Base-by-base conservation (phyloP, 2,329 filamentous ascomycete species). In the Diaporthe eres region DNA sequence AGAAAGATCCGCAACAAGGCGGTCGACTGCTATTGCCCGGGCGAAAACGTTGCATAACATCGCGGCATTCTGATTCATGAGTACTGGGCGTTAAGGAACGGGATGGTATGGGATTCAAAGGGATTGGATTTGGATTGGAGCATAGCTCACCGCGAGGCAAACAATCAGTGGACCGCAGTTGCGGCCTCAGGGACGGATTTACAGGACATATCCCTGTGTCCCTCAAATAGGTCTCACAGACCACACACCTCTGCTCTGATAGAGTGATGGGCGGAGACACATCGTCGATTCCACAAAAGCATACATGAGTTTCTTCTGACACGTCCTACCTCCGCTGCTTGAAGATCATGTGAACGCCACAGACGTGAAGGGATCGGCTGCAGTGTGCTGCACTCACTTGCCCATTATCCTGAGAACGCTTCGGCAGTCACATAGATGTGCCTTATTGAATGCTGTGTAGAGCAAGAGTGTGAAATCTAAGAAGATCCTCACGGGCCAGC, bases 71-170 rank as follows among this genome's bases (percentile, higher is more conserved):
- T 70, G 65, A 19, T 28, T 68, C 31, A 49, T 34, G 37, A 34
- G 51, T 55, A 55, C 57, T 63, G 17, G 72, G 74, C 74, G 74
- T 75, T 72, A 39, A 22, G 65, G 65, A 42, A 53, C n/a, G 57
- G 67, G 67, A 39, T n/a, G 47, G 74, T 19, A 51, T 9, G 22
- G 61, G 68, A 47, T n/a, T 49, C 53, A n/a, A 55, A 53, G 61
- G 55, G 19, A 51, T 12, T 37, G 13, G 31, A 8, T 17, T 13
- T 7, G 28, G 39, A 10, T 42, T 37, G 47, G 15, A 19, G 55
- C 51, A 68, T 74, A 51, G 47, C 49, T 68, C 39, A 58, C 37
- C 17, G 58, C 44, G 13, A 49, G 12, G 60, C 39, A 51, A 60
- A 53, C 22, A 25, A 39, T 10, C 7, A 22, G 47, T 53, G 65